Conservation (phyloP, 1,139 yeast species). For the Eremothecium sinecaudum region DNA sequence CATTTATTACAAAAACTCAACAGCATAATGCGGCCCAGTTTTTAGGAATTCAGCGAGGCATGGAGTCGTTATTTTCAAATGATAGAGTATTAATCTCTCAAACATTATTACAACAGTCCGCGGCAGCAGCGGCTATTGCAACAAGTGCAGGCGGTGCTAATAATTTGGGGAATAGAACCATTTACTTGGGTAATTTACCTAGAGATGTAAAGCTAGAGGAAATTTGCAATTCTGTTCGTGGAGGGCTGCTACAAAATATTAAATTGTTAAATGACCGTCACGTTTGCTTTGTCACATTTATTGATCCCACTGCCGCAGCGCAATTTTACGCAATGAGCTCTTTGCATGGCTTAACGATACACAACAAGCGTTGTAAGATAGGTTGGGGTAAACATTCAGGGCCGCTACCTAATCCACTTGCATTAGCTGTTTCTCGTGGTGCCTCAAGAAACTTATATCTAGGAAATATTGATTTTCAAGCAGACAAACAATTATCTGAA, state of each 20-base stretch:
- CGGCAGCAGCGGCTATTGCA: constrained; percentile 72
- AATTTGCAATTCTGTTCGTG: constrained; percentile 86
- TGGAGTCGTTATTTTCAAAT: constrained; percentile 74
- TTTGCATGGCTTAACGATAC: constrained; percentile 71
- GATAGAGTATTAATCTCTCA: constrained; percentile 37
- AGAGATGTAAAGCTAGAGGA: constrained; percentile 83
- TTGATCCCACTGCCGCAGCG: constrained; percentile 88
- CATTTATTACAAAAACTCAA: constrained; percentile 79
- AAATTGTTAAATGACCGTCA: constrained; percentile 75
- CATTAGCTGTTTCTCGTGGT: constrained; percentile 84
- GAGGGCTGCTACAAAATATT: constrained; percentile 75
- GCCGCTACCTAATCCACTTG: constrained; percentile 70
- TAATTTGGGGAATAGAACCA: constrained; percentile 84
- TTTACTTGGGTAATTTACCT: constrained; percentile 80
- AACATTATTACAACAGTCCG: constrained; percentile 55
- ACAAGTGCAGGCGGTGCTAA: constrained; percentile 72
- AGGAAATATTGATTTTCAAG: constrained; percentile 48
- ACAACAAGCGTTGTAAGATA: constrained; percentile 69
- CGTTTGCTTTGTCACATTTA: constrained; percentile 86
- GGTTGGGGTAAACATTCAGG: constrained; percentile 98
- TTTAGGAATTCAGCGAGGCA: constrained; percentile 81
- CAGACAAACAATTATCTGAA: constrained; percentile 18
- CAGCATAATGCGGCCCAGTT: constrained; percentile 97
- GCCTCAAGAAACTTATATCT: constrained; percentile 88
- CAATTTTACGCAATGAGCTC: constrained; percentile 86